Conservation (phyloP, 2,329 filamentous ascomycete species). For the Venturia oleaginea region DNA sequence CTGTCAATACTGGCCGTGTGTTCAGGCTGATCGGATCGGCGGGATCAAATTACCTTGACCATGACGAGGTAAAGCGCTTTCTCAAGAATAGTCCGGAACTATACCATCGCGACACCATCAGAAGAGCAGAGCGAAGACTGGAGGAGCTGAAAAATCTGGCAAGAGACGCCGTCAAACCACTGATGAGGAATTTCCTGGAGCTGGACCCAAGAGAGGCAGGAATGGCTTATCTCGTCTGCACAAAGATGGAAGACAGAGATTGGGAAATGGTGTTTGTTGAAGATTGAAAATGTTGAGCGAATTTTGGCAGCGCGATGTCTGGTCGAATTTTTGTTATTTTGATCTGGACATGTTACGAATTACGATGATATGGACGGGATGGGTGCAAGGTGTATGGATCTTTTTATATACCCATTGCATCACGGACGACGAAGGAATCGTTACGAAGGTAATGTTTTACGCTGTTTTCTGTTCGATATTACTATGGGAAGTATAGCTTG, state of each 20-base stretch:
- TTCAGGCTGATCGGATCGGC: slow-evolving; percentile 67
- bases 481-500: neutral
- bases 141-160: slow-evolving; percentile 84
- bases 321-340: neutral
- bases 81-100: slow-evolving; percentile 73
- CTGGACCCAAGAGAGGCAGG: slow-evolving; percentile 53
- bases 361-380: slow-evolving; percentile 5
- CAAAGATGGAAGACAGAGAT: slow-evolving; percentile 51
- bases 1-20: slow-evolving; percentile 54
- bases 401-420: slow-evolving; percentile 5
- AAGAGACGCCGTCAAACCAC: slow-evolving; percentile 68
- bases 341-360: slow-evolving; percentile 1
- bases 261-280: slow-evolving; percentile 46
- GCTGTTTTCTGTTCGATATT: neutral
- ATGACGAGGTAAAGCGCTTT: slow-evolving; percentile 86
- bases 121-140: slow-evolving; percentile 74
- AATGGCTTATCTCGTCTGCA: slow-evolving; percentile 57
- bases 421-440: neutral
- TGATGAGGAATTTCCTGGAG: slow-evolving; percentile 80
- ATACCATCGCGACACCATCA: slow-evolving; percentile 78
- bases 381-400: slow-evolving; percentile 6
- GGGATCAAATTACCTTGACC: slow-evolving; percentile 58
- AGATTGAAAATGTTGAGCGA: neutral
- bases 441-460: neutral
- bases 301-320: neutral